Base-by-base conservation (phyloP, 2,329 filamentous ascomycete species). In the Chaetomium strumarium region DNA sequence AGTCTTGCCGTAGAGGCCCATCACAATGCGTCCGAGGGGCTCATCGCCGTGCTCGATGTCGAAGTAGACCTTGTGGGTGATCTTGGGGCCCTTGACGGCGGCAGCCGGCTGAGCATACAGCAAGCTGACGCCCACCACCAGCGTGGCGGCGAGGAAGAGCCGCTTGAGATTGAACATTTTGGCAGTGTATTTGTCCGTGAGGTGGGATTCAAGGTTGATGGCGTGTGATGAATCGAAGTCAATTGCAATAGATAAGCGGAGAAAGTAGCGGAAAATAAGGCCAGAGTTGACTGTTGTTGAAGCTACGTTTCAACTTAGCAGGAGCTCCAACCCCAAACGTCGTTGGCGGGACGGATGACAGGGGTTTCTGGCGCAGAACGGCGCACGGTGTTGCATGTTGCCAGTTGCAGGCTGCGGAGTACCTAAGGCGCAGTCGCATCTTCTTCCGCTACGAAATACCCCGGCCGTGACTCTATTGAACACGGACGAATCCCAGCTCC, bases 1-100 rank as follows among this genome's bases (percentile, higher is more conserved):
- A 39, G 88, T 92, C 78, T 89, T 90, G 73, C 88, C 89, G 68
- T 93, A 95, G 46, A 95, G 83, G 63, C 89, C 89, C 34, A 93
- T 81, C 61, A 89, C 84, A 62, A 95, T 78, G 57, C 86, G 83
- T 56, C 89, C 89, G 39, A 92, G 67, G 44, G 78, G 69, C 72
- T 90, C 77, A 59, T 88, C 88, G 65, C 85, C 89, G 66, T 90
- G 84, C 64, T 78, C 73, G 61, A 95, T 84, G 71, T 93, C 88
- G 70, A 95, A 92, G 79, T 83, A 93, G 72, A 93, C 90, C 83
- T 95, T 96, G 79, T 88, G 79, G 65, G 91, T 96, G 76, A 96
- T 92, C 83, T 93, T 95, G 58, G 90, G 92, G 43, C 93, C 92
- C 76, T 92, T 90, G 61, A 77, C 77, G 50, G 88, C 87, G 63